These are phyloP conservation scores for Poa pratensis DNA, from an alignment of 176 grass and related monocot genomes.

Conservation along the genomic window DNA sequence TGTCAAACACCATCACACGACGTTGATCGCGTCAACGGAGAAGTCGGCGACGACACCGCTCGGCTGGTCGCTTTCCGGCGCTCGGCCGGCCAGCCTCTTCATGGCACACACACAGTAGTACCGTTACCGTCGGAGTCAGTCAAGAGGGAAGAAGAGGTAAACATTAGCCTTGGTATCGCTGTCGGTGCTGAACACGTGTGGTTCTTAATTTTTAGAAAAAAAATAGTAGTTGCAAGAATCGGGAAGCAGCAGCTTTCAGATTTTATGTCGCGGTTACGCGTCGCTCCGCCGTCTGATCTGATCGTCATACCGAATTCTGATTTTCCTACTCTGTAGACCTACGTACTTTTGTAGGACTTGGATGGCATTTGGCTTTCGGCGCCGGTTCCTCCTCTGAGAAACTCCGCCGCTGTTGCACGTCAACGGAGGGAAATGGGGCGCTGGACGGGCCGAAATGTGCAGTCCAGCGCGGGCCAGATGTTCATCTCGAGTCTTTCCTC, in stretches of 20 bases:
- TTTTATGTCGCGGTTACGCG: conserved; percentile 25
- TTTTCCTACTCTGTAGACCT: too few species aligned
- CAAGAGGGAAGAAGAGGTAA: background rate
- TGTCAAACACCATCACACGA: background rate
- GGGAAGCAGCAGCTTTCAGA: background rate
- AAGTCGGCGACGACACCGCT: background rate
- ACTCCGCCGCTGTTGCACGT: too few species aligned
- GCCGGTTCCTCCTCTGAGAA: too few species aligned
- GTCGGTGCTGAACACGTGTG: background rate
- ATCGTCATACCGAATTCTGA: background rate
- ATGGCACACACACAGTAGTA: background rate
- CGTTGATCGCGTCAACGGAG: conserved; percentile 1
- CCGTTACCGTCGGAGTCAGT: background rate
- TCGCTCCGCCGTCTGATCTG: background rate
- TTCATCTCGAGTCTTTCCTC: too few species aligned
- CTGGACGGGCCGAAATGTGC: too few species aligned
- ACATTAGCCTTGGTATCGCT: background rate
- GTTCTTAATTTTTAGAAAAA: too few species aligned
- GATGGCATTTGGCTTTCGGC: too few species aligned
- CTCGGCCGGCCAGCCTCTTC: conserved; percentile 24
- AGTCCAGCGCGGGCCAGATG: too few species aligned
- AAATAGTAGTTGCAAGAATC: background rate
- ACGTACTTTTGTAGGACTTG: too few species aligned
- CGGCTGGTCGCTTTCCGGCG: background rate
- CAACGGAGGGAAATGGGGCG: too few species aligned